These are phyloP conservation scores for Starmerella roubikii DNA, from an alignment of 805 yeast genomes.

Conservation along the genomic window DNA sequence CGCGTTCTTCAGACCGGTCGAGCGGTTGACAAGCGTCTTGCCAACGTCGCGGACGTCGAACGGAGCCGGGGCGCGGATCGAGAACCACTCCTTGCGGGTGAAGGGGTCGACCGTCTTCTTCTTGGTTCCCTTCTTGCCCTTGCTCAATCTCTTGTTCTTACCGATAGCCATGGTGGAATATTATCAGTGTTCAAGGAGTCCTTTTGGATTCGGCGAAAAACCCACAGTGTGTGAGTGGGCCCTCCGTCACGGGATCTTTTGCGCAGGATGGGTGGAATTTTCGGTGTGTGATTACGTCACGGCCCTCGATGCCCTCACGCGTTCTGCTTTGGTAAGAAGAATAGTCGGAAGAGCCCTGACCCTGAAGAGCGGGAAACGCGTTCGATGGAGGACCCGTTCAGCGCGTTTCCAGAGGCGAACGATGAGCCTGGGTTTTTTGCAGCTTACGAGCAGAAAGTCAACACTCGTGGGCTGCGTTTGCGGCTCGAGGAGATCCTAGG, in stretches of 20 bases:
- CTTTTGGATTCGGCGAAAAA: no score
- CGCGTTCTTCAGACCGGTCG: slow-evolving; percentile 94
- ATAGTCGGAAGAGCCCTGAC: no score
- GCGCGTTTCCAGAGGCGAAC: slow-evolving; percentile 6
- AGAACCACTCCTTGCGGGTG: slow-evolving; percentile 98
- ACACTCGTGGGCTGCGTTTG: slow-evolving; percentile 4
- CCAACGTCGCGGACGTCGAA: slow-evolving; percentile 98
- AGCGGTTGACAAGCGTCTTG: slow-evolving; percentile 95
- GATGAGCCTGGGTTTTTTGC: slow-evolving; percentile 12
- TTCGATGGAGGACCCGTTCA: slow-evolving; percentile 1
- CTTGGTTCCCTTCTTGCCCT: slow-evolving; percentile 95
- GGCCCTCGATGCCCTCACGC: no score
- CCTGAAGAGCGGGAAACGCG: not conserved
- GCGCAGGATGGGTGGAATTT: no score
- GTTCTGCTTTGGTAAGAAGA: no score
- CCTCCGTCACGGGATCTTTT: no score
- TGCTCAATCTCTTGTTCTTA: slow-evolving; percentile 70
- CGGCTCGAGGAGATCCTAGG: slow-evolving; percentile 24
- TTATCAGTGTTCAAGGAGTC: no score
- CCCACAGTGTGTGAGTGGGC: no score
- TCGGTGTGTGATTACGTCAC: no score
- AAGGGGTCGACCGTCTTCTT: slow-evolving; percentile 99
- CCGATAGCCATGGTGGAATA: slow-evolving; percentile 66
- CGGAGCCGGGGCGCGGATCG: slow-evolving; percentile 96
- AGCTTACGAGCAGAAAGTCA: not conserved